Evolutionary conservation across 768 basidiomycete genomes (phyloP), one percentile per base, ranked within the genome.

Genomic region (Cystobasidium tubakii): DNA sequence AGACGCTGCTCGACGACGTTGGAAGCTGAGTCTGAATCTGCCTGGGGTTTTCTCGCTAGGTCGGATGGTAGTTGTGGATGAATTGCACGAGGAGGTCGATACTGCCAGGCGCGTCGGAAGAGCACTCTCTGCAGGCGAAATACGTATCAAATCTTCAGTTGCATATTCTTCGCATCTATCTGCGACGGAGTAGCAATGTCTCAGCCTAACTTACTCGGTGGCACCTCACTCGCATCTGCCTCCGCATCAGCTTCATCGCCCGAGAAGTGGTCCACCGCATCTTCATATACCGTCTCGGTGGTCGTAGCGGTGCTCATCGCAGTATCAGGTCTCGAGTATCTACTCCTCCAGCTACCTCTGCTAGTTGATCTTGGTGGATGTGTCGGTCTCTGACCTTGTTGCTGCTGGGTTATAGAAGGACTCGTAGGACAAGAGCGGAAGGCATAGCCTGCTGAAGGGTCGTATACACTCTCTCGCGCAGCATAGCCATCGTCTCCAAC

Each of bases 271-370:
- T 67, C 66, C 4, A 67, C 23, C 4, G 66, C 66, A 54, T 67
- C 66, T 33, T 67, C 66, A 23, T 67, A 67, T 31, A 67, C 50
- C 44, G 63, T 65, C 39, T 39, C 57, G 29, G 17, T 15, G 33
- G 57, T 60, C 12, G 57, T 60, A 31, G 21, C 27, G 13, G 33
- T 29, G 29, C 57, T 60, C 57, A 60, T 27, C 13, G 57, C 57
- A 60, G 57, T 60, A 60, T 34, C 57, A 15, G 57, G 57, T 60
- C 57, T 60, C 6, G 57, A 31, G 29, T 60, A 60, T 60, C 57
- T 60, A 29, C 57, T 60, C 23, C 57, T 60, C 46, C 46, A 50
- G 46, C 46, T 50, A 3, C 46, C n/a, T 50, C 46, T 50, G 46
- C 46, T 50, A 3, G 46, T 19, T n/a, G 46, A 50, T 50, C 46